These are phyloP conservation scores for Trebouxia gelatinosa DNA, from an alignment of 163 green algal species.

Conservation along the genomic window DNA sequence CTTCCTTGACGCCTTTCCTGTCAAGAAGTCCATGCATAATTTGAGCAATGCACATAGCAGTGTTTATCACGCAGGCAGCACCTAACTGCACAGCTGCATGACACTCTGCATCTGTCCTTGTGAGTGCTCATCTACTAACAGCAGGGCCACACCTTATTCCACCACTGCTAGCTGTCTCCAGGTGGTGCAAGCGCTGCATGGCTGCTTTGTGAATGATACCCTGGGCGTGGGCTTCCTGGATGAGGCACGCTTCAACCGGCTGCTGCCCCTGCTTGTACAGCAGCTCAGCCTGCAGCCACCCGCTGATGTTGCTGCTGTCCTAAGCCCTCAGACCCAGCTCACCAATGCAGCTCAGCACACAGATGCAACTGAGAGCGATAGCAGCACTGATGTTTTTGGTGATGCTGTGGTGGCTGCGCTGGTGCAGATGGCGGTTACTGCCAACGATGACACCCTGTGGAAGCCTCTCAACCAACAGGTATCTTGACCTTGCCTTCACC, in stretches of 20 bases:
- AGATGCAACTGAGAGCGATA: neutral
- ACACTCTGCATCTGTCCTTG: too few relatives aligned
- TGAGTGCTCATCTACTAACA: too few relatives aligned
- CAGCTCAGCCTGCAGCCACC: conserved; percentile 56
- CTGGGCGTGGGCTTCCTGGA: conserved; percentile 73
- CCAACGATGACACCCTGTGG: conserved; percentile 67
- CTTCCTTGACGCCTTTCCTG: too few relatives aligned
- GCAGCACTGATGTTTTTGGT: neutral
- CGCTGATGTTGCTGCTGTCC: neutral
- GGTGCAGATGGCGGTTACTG: conserved; percentile 63
- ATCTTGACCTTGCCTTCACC: too few relatives aligned
- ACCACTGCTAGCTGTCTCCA: too few relatives aligned
- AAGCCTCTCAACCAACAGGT: conserved; percentile 76
- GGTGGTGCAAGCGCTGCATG: conserved; percentile 74
- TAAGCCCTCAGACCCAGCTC: neutral
- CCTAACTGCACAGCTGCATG: too few relatives aligned
- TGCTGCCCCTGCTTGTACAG: conserved; percentile 67
- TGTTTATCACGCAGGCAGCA: too few relatives aligned
- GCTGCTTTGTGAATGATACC: conserved; percentile 79
- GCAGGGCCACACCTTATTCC: too few relatives aligned
- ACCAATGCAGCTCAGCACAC: neutral
- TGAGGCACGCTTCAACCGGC: conserved; percentile 60
- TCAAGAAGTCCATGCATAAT: too few relatives aligned
- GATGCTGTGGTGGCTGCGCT: conserved; percentile 48
- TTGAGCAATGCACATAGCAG: too few relatives aligned